Evolutionary conservation across 2,329 filamentous ascomycete genomes (phyloP), one percentile per base, ranked within the genome.

Genomic region (Fusarium sp.): DNA sequence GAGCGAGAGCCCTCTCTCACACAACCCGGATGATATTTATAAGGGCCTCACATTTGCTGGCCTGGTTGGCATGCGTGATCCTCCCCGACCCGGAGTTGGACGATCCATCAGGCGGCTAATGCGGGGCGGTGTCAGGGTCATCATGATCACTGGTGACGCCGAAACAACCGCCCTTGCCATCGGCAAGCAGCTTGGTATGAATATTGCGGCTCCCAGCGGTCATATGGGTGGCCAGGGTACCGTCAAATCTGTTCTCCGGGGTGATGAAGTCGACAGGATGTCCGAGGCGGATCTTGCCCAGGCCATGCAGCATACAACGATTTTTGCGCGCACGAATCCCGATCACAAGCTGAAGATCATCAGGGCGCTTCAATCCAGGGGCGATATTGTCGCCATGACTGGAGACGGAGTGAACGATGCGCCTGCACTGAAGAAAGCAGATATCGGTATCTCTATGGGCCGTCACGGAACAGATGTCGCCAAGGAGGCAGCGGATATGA

Each of bases 291-390:
- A 97, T 72, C 90, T 99, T 25, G 91, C 94, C 5, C 91, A 94
- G 70, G 94, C 95, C 10, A 97, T 99, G 82, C 90, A 93, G 68
- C 92, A 94, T 64, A 97, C 96, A 1, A 97, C 94, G 1, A 97
- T 99, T 66, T 99, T 99, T 81, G 97, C 97, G 20, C 92, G 97
- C 63, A 98, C 97, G 3, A 98, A 95, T 74, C 97, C 97, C 0
- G 97, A 99, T 73, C 97, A 99, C 85, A 99, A 99, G 85, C 91
- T 99, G 86, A 98, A 98, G 84, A 99, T 99, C 79, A 93, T 99
- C 71, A 89, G 91, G 65, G 97, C 97, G 0, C 90, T 99, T 29
- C 97, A 99, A 83, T 91, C 94, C 66, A 93, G 96, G 40, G 96
- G 96, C 33, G 95, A 98, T 82, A 97, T 99, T 63, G 97, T 99